Percentiles rank a stretch among this genome's conserved stretches.
These are phyloP conservation scores for Colletotrichum acutatum DNA, from an alignment of 2,329 filamentous ascomycete species.

Conservation along the genomic window DNA sequence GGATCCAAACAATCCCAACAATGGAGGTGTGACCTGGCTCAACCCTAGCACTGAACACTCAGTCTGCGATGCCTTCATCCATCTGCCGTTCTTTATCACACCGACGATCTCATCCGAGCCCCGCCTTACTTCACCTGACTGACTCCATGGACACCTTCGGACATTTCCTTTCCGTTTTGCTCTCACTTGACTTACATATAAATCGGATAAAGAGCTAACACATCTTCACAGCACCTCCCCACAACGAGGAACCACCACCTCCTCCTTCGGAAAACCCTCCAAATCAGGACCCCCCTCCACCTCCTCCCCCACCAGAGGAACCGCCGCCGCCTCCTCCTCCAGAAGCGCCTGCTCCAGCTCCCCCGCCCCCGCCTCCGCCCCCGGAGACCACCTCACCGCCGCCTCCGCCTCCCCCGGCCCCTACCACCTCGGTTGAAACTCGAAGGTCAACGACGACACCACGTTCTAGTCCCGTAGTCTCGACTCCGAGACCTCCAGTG, in stretches of 20 bases:
- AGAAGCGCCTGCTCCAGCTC: background rate
- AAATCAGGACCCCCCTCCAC: conserved; percentile 10
- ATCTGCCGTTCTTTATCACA: background rate
- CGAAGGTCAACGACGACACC: conserved; percentile 3
- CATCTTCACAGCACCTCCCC: background rate
- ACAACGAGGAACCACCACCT: conserved; percentile 15
- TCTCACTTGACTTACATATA: background rate
- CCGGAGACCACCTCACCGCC: background rate
- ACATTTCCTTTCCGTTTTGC: conserved; percentile 16
- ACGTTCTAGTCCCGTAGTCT: background rate
- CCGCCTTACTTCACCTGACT: background rate
- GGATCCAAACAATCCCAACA: background rate
- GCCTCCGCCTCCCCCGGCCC: background rate
- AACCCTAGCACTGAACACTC: background rate
- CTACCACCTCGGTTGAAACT: background rate
- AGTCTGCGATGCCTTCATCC: background rate
- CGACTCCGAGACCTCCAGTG: background rate
- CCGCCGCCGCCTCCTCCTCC: background rate
- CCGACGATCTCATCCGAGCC: background rate
- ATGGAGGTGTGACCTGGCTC: conserved; percentile 7
- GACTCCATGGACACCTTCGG: background rate
- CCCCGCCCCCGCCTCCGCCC: background rate
- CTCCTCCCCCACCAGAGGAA: background rate
- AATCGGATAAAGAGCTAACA: conserved; percentile 3
- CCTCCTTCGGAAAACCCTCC: conserved; percentile 5